phyloP scores from a whole-genome alignment of 2,329 filamentous ascomycete genomes.

The Ceratocystis eucalypticola region DNA sequence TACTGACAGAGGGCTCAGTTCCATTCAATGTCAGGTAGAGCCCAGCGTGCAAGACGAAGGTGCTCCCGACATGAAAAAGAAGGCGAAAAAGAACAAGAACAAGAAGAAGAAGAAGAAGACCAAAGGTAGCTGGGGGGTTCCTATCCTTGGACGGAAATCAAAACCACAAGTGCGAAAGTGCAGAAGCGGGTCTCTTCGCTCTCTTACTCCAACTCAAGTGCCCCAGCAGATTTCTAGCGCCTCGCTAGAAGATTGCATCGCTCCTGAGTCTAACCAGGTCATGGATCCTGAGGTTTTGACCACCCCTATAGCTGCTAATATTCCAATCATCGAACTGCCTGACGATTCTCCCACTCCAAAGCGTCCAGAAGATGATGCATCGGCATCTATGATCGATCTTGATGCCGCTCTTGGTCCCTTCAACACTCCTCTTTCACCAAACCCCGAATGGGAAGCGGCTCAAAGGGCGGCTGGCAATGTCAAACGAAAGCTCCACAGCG shows the following conservation, averaged over 20 bases:
- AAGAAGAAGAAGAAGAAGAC: slow-evolving; percentile 23
- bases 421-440: slow-evolving; percentile 58
- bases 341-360: slow-evolving; percentile 14
- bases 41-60: slow-evolving; percentile 20
- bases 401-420: slow-evolving; percentile 89
- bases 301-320: slow-evolving; percentile 5
- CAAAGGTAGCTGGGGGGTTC: slow-evolving; percentile 46
- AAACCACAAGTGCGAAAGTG: slow-evolving; percentile 35
- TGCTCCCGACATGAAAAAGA: slow-evolving; percentile 23
- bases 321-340: slow-evolving; percentile 23
- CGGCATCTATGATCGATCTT: slow-evolving; percentile 77
- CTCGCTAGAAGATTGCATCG: slow-evolving; percentile 16
- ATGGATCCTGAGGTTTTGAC: slow-evolving; percentile 18
- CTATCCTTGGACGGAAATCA: slow-evolving; percentile 50
- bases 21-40: slow-evolving; percentile 20
- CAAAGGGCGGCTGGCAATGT: slow-evolving; percentile 42
- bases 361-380: slow-evolving; percentile 42
- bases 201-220: slow-evolving; percentile 31
- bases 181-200: slow-evolving; percentile 29
- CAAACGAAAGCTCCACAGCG: slow-evolving; percentile 63
- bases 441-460: slow-evolving; percentile 53
- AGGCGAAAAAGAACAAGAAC: slow-evolving; percentile 42
- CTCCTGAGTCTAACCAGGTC: slow-evolving; percentile 14
- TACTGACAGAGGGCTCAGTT: slow-evolving; percentile 25
- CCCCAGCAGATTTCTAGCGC: slow-evolving; percentile 20